Percentiles rank a stretch among this genome's conserved stretches.
phyloP scores from a whole-genome alignment of 352 stramenopile genomes.

The Thalassiosira hispida region DNA sequence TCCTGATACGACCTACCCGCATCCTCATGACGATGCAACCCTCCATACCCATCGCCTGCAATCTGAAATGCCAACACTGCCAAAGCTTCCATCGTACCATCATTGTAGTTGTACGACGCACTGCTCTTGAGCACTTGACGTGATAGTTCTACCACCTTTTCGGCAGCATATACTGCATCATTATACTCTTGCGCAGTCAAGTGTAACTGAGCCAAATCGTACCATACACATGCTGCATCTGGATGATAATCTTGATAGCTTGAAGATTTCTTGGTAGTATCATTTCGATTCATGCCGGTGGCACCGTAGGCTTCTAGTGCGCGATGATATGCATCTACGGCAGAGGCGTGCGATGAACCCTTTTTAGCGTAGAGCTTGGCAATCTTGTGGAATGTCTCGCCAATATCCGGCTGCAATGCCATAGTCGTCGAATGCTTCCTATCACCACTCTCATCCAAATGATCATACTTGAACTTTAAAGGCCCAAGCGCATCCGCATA shows the following conservation, averaged over 20 bases:
- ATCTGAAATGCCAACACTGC: constrained; percentile 22
- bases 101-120: background rate
- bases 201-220: constrained; percentile 44
- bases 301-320: constrained; percentile 42
- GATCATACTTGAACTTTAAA: constrained; percentile 41
- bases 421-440: background rate
- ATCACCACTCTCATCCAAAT: background rate
- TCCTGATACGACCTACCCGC: constrained; percentile 50
- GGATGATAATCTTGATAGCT: constrained; percentile 11
- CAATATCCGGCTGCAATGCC: constrained; percentile 32
- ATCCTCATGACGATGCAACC: constrained; percentile 29
- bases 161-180: constrained; percentile 32
- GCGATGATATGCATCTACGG: constrained; percentile 37
- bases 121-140: constrained; percentile 1
- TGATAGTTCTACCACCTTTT: constrained; percentile 27
- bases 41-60: constrained; percentile 37
- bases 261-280: no score
- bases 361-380: constrained; percentile 45
- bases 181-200: constrained; percentile 26
- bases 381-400: constrained; percentile 49
- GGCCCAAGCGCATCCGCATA: constrained; percentile 47
- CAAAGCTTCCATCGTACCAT: constrained; percentile 30
- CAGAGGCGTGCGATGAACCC: constrained; percentile 17
- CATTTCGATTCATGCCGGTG: background rate
- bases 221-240: constrained; percentile 39